phyloP scores from a whole-genome alignment of 352 stramenopile genomes.

The Globisporangium cylindrosporum region DNA sequence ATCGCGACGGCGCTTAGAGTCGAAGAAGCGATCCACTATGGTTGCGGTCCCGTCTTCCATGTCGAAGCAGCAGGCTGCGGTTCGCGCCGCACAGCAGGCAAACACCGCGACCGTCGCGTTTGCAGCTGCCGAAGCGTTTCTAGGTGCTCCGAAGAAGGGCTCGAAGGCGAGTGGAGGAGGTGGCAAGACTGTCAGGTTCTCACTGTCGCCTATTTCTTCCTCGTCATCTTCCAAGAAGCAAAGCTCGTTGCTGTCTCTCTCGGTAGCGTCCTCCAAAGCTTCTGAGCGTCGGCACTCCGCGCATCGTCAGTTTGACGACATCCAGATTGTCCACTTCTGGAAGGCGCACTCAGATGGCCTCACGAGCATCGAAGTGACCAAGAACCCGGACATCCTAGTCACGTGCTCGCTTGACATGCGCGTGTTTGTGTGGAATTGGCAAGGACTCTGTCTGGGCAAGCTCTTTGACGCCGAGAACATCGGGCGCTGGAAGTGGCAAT shows the following conservation, averaged over 20 bases:
- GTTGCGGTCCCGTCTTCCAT: not conserved
- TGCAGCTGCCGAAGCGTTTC: slow-evolving; percentile 43
- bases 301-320: not conserved
- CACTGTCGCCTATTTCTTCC: not conserved
- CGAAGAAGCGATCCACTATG: slow-evolving; percentile 24
- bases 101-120: slow-evolving; percentile 32
- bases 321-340: slow-evolving; percentile 29
- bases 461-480: slow-evolving; percentile 64
- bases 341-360: slow-evolving; percentile 45
- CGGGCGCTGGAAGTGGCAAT: slow-evolving; percentile 43
- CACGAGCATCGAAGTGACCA: slow-evolving; percentile 56
- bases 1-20: slow-evolving; percentile 29
- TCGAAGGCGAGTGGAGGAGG: slow-evolving; percentile 17
- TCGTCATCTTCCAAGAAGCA: slow-evolving; percentile 1
- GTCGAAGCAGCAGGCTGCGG: not conserved
- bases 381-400: slow-evolving; percentile 57
- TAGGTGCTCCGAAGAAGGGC: slow-evolving; percentile 14
- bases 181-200: slow-evolving; percentile 11
- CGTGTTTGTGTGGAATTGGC: slow-evolving; percentile 72
- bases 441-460: slow-evolving; percentile 53
- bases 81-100: slow-evolving; percentile 24
- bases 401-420: slow-evolving; percentile 64
- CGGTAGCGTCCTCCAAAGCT: not conserved
- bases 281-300: not conserved
- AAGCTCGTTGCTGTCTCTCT: slow-evolving; percentile 10